Percentiles rank a stretch among this genome's conserved stretches.
phyloP scores from a whole-genome alignment of 192 early-diverging fungal species.

The Rhizoclosmatium globosum region DNA sequence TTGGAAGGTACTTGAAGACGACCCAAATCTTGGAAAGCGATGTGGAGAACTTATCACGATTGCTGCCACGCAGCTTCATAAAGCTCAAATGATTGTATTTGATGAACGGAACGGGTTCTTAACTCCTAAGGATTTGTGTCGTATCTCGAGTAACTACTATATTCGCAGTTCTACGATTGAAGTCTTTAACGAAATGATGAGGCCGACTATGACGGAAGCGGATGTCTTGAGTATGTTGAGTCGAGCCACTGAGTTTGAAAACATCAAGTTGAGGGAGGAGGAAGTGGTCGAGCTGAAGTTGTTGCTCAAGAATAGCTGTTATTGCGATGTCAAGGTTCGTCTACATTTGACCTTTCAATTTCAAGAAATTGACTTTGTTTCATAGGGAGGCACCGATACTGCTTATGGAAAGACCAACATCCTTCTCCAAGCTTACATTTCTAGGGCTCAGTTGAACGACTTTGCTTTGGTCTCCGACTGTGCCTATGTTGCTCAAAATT shows the following conservation, averaged over 20 bases:
- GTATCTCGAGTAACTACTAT: conserved; percentile 94
- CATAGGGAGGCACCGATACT: conserved; percentile 80
- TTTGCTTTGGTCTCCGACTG: conserved; percentile 95
- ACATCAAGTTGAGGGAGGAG: conserved; percentile 91
- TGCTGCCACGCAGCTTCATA: conserved; percentile 78
- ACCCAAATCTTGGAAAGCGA: conserved; percentile 80
- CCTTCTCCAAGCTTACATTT: conserved; percentile 88
- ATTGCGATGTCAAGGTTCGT: conserved; percentile 85
- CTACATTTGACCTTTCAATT: not conserved
- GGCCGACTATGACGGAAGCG: conserved; percentile 90
- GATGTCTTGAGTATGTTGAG: conserved; percentile 91
- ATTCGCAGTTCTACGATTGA: conserved; percentile 88
- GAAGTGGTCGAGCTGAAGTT: conserved; percentile 85
- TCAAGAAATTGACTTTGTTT: not conserved
- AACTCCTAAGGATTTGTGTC: conserved; percentile 89
- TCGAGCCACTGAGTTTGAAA: conserved; percentile 91
- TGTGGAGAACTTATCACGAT: conserved; percentile 81
- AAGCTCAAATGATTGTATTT: conserved; percentile 94
- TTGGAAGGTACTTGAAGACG: conserved; percentile 76
- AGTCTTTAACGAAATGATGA: conserved; percentile 85
- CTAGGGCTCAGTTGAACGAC: conserved; percentile 80
- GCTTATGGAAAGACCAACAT: conserved; percentile 93
- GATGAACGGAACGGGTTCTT: conserved; percentile 84
- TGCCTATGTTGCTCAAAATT: conserved; percentile 94
- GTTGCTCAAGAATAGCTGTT: conserved; percentile 71